Base-by-base conservation (phyloP, 495 filamentous ascomycete species). In the Sphaerosporella brunnea region DNA sequence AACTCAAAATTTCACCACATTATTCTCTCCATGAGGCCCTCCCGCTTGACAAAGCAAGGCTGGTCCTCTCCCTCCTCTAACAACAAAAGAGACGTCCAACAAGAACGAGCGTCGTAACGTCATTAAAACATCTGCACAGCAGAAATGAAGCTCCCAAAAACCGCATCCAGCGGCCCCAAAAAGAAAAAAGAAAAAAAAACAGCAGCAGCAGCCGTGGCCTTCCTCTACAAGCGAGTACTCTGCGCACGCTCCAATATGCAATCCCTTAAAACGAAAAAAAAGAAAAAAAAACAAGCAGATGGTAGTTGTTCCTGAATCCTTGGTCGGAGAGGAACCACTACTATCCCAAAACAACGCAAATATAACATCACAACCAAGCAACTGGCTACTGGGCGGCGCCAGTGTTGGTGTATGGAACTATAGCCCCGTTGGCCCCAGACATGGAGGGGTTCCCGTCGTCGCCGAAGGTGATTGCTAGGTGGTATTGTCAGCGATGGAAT, bases 211-310 rank as follows among this genome's bases (percentile, higher is more conserved):
- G 13, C 37, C 11, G 43, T 46, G 43, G 30, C 26, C 43, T 46
- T 46, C 43, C 43, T 46, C 43, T 46, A 1, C 15, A 2, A 46
- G 19, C 43, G 43, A 46, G 43, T 46, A 46, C 43, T 46, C 23
- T 46, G 43, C 43, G 35, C 23, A 8, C 34, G 16, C 11, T 4
- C 42, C 5, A 30, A 35, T 35, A 32, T 16, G 4, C 13, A 5
- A 35, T 8, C 11, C n/a, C 4, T 45, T 25, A 5, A 4, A 16
- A 5, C 5, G n/a, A 39, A 8, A 39, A 8, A 39, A 10, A 43
- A 43, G 20, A 43, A 43, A 23, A 43, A 43, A 43, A 23, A 24
- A 11, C 8, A 19, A 43, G 24, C 5, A 19, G 20, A 45, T 16
- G 5, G 15, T 35, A 5, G 23, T 9, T 8, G n/a, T 45, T 10